Base-by-base conservation (phyloP, 805 yeast species). In the Suhomyces pyralidae region DNA sequence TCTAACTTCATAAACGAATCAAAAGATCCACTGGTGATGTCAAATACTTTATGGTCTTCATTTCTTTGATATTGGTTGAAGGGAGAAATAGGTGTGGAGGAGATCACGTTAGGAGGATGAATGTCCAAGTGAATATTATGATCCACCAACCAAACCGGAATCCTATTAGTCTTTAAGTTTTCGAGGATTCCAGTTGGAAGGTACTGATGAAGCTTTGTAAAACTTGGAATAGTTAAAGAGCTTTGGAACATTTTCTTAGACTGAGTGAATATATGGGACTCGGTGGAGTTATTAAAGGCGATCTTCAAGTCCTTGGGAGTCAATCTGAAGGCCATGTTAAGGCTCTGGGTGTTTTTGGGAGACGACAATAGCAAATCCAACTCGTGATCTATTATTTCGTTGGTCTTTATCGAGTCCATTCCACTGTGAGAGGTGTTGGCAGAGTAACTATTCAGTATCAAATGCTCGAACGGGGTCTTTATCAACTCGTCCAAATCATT, bases 381-480 rank as follows among this genome's bases (percentile, higher is more conserved):
- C 50, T 70, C 74, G 40, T 63, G 62, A 48, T 65, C 71, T 36
- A 65, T 64, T 15, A 63, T 58, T n/a, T 62, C 67, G 26, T 65
- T 63, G 14, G 64, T 59, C 45, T 56, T 59, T 10, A 60, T 56
- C 5, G 69, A 59, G 45, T 63, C 67, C 38, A 26, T 20, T 3
- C 36, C 30, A 32, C 40, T 24, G 42, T 45, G 36, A 12, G 36
- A 28, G 19, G 45, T 26, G 49, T 38, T 24, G 15, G 44, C 40
- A 14, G 56, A 52, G 24, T 38, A 38, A 28, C 53, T 48, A 10
- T 45, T 51, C 14, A 57, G 51, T 32, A 65, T 59, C 20, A 67
- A 56, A 14, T 62, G 62, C 40, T 66, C 69, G 22, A 68, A 61
- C 5, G 73, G 71, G 19, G 70, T 66, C 20, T 59, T 54, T 7